A percentile compares a stretch with the other conserved stretches of the same genome.
These are phyloP conservation scores for Cyclospora cayetanensis DNA, from an alignment of 169 alveolate species.

Conservation along the genomic window DNA sequence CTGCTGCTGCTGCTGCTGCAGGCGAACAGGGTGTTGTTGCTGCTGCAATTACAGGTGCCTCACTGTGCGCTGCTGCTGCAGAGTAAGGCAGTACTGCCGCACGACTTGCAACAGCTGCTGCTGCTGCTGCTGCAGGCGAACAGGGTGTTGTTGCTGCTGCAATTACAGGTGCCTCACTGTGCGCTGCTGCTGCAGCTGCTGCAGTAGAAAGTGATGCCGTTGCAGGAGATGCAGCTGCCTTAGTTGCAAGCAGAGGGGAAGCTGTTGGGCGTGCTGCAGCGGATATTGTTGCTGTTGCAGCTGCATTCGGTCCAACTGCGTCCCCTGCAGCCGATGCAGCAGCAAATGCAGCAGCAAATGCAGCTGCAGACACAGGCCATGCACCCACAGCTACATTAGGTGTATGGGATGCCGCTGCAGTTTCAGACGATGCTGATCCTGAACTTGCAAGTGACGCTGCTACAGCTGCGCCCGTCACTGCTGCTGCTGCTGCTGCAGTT, in stretches of 20 bases:
- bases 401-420: not conserved
- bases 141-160: not conserved
- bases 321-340: not conserved
- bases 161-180: not conserved
- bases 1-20: not conserved
- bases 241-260: not conserved
- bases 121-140: constrained; percentile 1
- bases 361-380: not conserved
- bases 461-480: not conserved
- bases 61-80: constrained; percentile 11
- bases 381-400: not conserved
- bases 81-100: not conserved
- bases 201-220: not conserved
- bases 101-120: not conserved
- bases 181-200: not conserved
- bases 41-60: not conserved
- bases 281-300: not conserved
- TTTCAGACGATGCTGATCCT: not conserved
- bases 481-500: not conserved
- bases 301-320: not conserved
- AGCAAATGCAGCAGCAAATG: not conserved
- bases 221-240: not conserved
- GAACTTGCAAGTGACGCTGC: not conserved
- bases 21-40: not conserved
- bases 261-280: not conserved